Base-by-base conservation (phyloP, 1,284 basidiomycete species). In the Trametes sp. region DNA sequence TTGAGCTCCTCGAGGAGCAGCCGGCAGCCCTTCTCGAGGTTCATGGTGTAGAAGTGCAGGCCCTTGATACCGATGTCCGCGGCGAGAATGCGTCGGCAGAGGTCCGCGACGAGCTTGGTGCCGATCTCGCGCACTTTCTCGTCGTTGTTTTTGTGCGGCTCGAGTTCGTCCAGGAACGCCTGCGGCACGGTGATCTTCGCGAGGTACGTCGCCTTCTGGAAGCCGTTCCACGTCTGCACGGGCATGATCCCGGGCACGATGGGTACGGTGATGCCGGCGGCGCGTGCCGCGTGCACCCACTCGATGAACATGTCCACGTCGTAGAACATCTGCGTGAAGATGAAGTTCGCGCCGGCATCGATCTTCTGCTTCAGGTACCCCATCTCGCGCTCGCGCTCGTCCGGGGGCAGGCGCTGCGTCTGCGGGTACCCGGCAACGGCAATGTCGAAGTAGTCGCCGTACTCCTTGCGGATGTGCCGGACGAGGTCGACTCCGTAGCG, bases 21-120 rank as follows among this genome's bases (percentile, higher is more conserved):
- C 71, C 93, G 92, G 13, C 96, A 95, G 23, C 92, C 97, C 78
- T 93, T 98, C 78, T 98, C 98, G 54, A 99, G 81, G 76, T 99
- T 99, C 88, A 99, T 93, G 61, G 97, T 99, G 80, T 98, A 99
- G 74, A 99, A 94, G 77, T 99, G 97, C 65, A 98, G 79, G 6
- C 94, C 94, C 48, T 86, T 87, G 71, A 96, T 92, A 11, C 89
- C 96, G 38, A 95, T 84, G 59, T 89, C 84, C 42, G 89, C 88
- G n/a, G 81, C 79, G 62, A 97, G 80, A 68, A 97, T 95, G 63
- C 82, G 82, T 60, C 88, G 82, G 74, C 94, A 96, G 89, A 96
- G 92, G 19, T 95, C 93, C 23, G 91, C 92, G 23, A 97, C 93
- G 28, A 96, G 83, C 76, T 89, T 92, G 23, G 89, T 96, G 14